Evolutionary conservation across 2,329 filamentous ascomycete species (phyloP).

Genomic region (Drechslerella coelobrocha): DNA sequence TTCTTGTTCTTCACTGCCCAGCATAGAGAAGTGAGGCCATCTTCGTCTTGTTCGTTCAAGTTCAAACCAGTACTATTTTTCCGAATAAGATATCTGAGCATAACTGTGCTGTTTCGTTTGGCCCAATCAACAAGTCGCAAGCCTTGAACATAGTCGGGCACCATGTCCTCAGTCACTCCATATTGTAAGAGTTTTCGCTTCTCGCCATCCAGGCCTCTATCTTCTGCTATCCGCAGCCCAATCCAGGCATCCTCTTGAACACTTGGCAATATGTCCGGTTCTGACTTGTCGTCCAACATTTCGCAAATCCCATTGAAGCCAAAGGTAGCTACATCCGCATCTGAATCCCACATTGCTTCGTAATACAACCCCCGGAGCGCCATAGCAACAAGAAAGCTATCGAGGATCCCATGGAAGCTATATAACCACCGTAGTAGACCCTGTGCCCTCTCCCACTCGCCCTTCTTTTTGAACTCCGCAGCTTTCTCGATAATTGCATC

Average conservation of each 20-base stretch:
- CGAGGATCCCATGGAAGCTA: not conserved
- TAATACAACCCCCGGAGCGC: conserved; percentile 7
- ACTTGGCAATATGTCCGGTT: not conserved
- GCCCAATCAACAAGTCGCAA: conserved; percentile 2
- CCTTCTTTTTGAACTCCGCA: not conserved
- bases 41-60: not conserved
- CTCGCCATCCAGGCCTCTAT: not conserved
- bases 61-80: not conserved
- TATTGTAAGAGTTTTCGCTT: not conserved
- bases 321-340: not conserved
- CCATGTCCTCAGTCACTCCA: not conserved
- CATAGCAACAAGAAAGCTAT: not conserved
- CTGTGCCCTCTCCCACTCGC: conserved; percentile 1
- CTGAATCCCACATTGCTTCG: not conserved
- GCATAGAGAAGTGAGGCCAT: conserved; percentile 14
- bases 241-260: conserved; percentile 14
- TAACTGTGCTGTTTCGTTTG: not conserved
- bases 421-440: not conserved
- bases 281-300: not conserved
- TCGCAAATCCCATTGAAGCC: conserved; percentile 14
- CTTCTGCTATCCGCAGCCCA: conserved; percentile 3
- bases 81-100: conserved; percentile 11
- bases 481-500: not conserved
- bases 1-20: conserved; percentile 16
- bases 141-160: not conserved